Evolutionary conservation across 1,139 yeast genomes (phyloP), one percentile per base, ranked within the genome.

Genomic region (Suhomyces guaymorum): DNA sequence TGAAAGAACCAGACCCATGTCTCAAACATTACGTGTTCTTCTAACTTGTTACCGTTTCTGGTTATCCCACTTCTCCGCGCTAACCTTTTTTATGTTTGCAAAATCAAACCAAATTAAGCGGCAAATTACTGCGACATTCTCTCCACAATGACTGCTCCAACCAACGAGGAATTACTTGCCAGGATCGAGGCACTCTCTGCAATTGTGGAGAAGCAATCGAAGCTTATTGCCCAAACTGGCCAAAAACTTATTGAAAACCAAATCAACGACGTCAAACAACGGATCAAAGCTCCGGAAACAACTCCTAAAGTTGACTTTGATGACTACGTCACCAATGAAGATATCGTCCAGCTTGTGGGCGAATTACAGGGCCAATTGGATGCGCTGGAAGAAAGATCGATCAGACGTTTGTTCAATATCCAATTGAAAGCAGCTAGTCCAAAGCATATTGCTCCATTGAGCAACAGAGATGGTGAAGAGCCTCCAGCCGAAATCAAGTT

Each of bases 281-380:
- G 59, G 39, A 63, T 76, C 57, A 55, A 55, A 17, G 51, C 49
- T n/a, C 22, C 27, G n/a, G 31, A 15, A 5, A 10, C 23, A 4
- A 15, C 24, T 15, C 22, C 34, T 15, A 32, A 33, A 9, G 46
- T 73, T 15, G 86, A 80, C 44, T 51, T 80, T 9, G 61, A 75
- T 4, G 90, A 84, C 43, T 81, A 72, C 43, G 84, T 81, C 24
- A 80, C 89, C 10, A 82, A 85, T 47, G 95, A 85, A 39, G 97
- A 90, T 52, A 65, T 90, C 13, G 87, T 85, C 1, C 51, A 51
- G 48, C 37, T 52, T 30, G 97, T 89, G 9, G 89, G 89, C 5
- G 97, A 90, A 57, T 64, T 90, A 40, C 97, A 89, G 59, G 83
- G 85, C 5, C 97, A 90, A 61, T 70, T 90, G 49, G 94, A 86